A percentile compares a stretch with the other conserved stretches of the same genome.
Conservation (phyloP, 2,329 filamentous ascomycete genomes). For the Hypocrella siamensis region DNA sequence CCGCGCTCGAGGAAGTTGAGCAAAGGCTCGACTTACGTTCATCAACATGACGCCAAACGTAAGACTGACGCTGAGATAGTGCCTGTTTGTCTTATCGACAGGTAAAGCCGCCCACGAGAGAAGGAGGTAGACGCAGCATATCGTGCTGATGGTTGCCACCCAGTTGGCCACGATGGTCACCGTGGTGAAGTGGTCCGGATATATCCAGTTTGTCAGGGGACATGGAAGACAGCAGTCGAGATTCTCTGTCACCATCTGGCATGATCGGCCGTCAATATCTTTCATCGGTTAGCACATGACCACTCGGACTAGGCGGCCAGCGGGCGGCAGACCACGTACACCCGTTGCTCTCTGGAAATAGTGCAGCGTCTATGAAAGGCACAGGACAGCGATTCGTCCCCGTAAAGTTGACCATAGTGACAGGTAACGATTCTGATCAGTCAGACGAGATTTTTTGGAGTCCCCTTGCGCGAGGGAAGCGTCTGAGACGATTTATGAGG, state of each 20-base stretch:
- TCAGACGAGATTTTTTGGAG: no score
- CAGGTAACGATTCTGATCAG: no score
- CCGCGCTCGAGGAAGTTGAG: no score
- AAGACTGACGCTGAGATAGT: slow-evolving; percentile 85
- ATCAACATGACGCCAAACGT: slow-evolving; percentile 62
- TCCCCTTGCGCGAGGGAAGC: no score
- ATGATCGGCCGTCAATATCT: slow-evolving; percentile 43
- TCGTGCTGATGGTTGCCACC: slow-evolving; percentile 60
- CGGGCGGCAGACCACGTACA: slow-evolving; percentile 31
- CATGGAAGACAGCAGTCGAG: slow-evolving; percentile 77
- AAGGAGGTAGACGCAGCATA: slow-evolving; percentile 61
- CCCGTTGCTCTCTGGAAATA: slow-evolving; percentile 45
- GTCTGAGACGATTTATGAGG: no score
- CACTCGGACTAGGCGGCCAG: slow-evolving; percentile 4
- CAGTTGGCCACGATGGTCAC: slow-evolving; percentile 60
- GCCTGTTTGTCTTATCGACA: slow-evolving; percentile 75
- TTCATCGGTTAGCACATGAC: slow-evolving; percentile 1
- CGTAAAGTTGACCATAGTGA: slow-evolving; percentile 14
- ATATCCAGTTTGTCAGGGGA: slow-evolving; percentile 66
- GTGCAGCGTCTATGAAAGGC: slow-evolving; percentile 51
- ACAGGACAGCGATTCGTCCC: slow-evolving; percentile 40
- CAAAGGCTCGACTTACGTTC: slow-evolving; percentile 43
- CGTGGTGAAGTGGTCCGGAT: slow-evolving; percentile 41
- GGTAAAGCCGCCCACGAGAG: slow-evolving; percentile 68
- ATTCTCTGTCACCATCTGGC: slow-evolving; percentile 29